Conservation (phyloP, 2,329 filamentous ascomycete genomes). For the Claviceps sp. region DNA sequence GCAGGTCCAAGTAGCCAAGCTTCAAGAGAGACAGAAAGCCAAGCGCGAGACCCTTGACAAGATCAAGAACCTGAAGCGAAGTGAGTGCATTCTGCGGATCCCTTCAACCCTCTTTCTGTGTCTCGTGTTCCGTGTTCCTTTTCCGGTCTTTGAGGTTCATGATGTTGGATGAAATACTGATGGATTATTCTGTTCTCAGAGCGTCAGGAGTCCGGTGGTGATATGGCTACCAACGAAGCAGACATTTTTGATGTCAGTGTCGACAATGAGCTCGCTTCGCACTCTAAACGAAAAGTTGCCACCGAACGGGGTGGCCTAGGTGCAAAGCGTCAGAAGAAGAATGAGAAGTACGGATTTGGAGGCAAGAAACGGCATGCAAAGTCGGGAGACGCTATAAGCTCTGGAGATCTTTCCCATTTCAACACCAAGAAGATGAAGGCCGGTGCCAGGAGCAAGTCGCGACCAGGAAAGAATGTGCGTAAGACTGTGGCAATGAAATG, state of each 20-base stretch:
- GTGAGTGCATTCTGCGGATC: conserved; percentile 40
- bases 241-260: conserved; percentile 87
- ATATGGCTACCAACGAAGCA: conserved; percentile 57
- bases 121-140: neutral
- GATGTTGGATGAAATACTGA: neutral
- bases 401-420: conserved; percentile 68
- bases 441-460: conserved; percentile 26
- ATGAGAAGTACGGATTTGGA: conserved; percentile 88
- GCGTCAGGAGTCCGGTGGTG: conserved; percentile 57
- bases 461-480: conserved; percentile 39
- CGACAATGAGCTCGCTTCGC: conserved; percentile 46
- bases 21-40: conserved; percentile 85
- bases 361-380: conserved; percentile 89
- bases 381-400: conserved; percentile 78
- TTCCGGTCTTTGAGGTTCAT: neutral
- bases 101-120: neutral
- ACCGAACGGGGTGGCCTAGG: conserved; percentile 18
- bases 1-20: conserved; percentile 89
- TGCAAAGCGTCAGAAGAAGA: conserved; percentile 79
- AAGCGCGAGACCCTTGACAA: conserved; percentile 92
- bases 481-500: conserved; percentile 25
- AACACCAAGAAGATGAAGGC: conserved; percentile 75
- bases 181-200: conserved; percentile 39
- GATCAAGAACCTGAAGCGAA: conserved; percentile 89
- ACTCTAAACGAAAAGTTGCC: conserved; percentile 24